A percentile compares a stretch with the other conserved stretches of the same genome.
Evolutionary conservation across 2,329 filamentous ascomycete species (phyloP).

Genomic region (Colletotrichum siamense): DNA sequence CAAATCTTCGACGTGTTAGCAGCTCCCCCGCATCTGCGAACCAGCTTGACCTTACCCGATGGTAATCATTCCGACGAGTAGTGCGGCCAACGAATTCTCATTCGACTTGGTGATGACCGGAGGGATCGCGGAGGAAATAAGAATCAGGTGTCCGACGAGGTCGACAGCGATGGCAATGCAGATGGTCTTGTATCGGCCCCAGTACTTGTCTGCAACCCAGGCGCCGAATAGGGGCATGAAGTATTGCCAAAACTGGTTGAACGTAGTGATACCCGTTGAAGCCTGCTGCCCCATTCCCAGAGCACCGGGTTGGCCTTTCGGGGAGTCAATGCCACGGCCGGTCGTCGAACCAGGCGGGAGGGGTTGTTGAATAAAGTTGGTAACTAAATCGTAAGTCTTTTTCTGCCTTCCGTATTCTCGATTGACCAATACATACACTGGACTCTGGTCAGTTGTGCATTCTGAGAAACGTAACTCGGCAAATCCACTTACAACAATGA

Average conservation of each 20-base stretch:
- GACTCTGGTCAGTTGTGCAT: background rate
- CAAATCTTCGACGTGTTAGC: constrained; percentile 44
- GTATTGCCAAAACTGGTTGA: constrained; percentile 67
- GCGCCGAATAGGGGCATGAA: constrained; percentile 62
- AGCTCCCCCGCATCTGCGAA: background rate
- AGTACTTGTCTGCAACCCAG: constrained; percentile 59
- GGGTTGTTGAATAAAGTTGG: constrained; percentile 68
- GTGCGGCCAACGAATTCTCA: constrained; percentile 61
- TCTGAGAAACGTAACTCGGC: rapidly evolving
- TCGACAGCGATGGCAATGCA: constrained; percentile 65
- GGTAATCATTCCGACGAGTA: constrained; percentile 64
- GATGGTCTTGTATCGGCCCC: constrained; percentile 74
- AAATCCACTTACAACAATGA: constrained; percentile 63
- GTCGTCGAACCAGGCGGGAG: constrained; percentile 60
- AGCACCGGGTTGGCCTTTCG: constrained; percentile 52
- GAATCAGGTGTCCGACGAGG: constrained; percentile 69
- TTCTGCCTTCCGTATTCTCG: rapidly evolving
- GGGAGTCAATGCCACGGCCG: constrained; percentile 46
- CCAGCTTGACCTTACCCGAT: constrained; percentile 30
- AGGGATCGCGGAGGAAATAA: constrained; percentile 71
- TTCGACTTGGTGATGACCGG: constrained; percentile 59
- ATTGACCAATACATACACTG: background rate
- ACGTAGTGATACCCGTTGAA: constrained; percentile 46
- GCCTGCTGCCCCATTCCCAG: constrained; percentile 63
- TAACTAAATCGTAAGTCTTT: constrained; percentile 34